phyloP scores from a whole-genome alignment of 768 basidiomycete genomes.

The Lactarius trivialis region DNA sequence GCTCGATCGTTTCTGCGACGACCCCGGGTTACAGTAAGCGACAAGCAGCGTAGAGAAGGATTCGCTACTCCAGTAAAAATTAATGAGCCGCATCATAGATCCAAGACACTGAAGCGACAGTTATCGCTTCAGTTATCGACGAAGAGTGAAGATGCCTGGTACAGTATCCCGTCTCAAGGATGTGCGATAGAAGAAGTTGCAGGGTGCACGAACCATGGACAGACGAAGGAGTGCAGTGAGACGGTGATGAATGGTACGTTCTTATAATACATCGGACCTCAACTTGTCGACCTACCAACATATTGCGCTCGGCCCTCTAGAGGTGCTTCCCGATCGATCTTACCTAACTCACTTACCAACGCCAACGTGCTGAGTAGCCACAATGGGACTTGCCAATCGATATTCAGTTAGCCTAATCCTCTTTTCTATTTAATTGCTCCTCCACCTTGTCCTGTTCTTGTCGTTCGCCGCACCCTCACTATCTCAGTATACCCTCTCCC shows the following conservation, averaged over 20 bases:
- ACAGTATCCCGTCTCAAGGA: too few relatives aligned
- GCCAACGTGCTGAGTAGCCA: background rate
- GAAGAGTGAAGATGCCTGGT: background rate
- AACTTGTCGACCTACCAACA: too few relatives aligned
- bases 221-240: too few relatives aligned
- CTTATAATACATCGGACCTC: too few relatives aligned
- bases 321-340: background rate
- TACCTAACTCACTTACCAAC: background rate
- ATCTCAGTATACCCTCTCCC: background rate
- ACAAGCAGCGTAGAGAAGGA: too few relatives aligned
- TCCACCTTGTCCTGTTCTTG: background rate
- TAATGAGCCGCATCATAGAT: background rate
- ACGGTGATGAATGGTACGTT: too few relatives aligned
- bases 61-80: too few relatives aligned
- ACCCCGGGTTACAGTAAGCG: too few relatives aligned
- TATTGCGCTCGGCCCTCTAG: too few relatives aligned
- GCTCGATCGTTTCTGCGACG: background rate
- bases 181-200: too few relatives aligned
- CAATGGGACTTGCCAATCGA: background rate
- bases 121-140: background rate
- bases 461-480: background rate
- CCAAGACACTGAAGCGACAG: background rate
- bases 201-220: too few relatives aligned
- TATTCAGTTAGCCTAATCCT: background rate
- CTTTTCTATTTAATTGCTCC: background rate